Base-by-base conservation (phyloP, 805 yeast species). In the Naumovozyma dairenensis region DNA sequence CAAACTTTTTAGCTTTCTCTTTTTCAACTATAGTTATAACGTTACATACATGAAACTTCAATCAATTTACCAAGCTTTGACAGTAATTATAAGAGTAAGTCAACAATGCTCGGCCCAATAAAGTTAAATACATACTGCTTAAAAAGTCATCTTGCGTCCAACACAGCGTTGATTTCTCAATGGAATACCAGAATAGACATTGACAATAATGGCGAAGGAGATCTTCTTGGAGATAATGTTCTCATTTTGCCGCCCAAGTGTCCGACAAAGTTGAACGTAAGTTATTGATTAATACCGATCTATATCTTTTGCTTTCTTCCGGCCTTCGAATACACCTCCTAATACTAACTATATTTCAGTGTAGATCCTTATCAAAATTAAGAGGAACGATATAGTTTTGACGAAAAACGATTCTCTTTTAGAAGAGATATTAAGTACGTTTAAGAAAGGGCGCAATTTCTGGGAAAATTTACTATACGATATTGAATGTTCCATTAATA, bases 381-480 rank as follows among this genome's bases (percentile, higher is more conserved):
- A 25, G 18, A 26, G 14, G 15, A 25, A 26, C 16, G 21, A 16
- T 25, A 21, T 13, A 6, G 26, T 10, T 10, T 24, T 24, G n/a
- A 6, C 13, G 5, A 12, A 24, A 5, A 14, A 12, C 5, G n/a
- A 12, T 24, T 6, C 19, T 16, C 6, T 22, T 22, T 9, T 31
- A 31, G 16, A 31, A 7, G 18, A 13, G 8, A 16, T 16, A 15
- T 16, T 32, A 26, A 13, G 18, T 18, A 5, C 17, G 18, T 20
- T 19, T 19, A 20, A 22, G 15, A 12, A 8, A n/a, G 25, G n/a
- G 20, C 9, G 25, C 15, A 21, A 9, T 20, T 16, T 29, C 12
- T 36, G 40, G 39, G 34, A 33, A 27, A 31, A 36, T 3, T 15
- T 16, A n/a, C 18, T 35, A 17, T 33, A 7, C n/a, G 13, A 24